Percentiles rank a stretch among this genome's conserved stretches.
These are phyloP conservation scores for Taiwanofungus camphoratus DNA, from an alignment of 1,284 basidiomycete genomes.

Conservation along the genomic window DNA sequence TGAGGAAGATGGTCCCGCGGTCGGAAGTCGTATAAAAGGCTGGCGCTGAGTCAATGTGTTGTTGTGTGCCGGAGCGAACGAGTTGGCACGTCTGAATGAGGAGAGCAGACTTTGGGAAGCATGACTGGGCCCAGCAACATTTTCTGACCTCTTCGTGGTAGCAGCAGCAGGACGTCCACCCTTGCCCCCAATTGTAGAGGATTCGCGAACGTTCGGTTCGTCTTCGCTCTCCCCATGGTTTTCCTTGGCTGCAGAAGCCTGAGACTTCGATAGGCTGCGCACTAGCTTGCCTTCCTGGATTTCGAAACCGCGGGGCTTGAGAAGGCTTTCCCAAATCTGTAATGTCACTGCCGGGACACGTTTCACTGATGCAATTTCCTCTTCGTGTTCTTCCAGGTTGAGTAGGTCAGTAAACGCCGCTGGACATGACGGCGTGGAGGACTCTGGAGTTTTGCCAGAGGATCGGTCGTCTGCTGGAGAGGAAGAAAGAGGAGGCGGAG, in stretches of 20 bases:
- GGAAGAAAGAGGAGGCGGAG: conserved; percentile 6
- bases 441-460: conserved; percentile 4
- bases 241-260: conserved; percentile 13
- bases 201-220: conserved; percentile 3
- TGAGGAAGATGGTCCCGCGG: conserved; percentile 12
- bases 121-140: conserved; percentile 11
- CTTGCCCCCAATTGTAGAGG: conserved; percentile 12
- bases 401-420: conserved; percentile 9
- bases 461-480: not conserved
- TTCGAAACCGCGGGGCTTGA: conserved; percentile 59
- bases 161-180: conserved; percentile 5
- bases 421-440: conserved; percentile 7
- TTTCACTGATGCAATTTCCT: conserved; percentile 47
- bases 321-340: conserved; percentile 61
- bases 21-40: conserved; percentile 40
- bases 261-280: conserved; percentile 47
- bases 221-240: not conserved
- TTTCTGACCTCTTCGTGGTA: conserved; percentile 4
- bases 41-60: conserved; percentile 30
- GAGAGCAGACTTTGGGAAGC: conserved; percentile 55
- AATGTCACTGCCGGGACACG: conserved; percentile 54
- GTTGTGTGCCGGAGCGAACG: conserved; percentile 41
- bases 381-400: conserved; percentile 35
- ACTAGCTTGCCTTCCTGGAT: conserved; percentile 48
- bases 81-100: conserved; percentile 50